Percentiles rank a stretch among this genome's conserved stretches.
Conservation (phyloP, 2,329 filamentous ascomycete species). For the Colletotrichum magnum region DNA sequence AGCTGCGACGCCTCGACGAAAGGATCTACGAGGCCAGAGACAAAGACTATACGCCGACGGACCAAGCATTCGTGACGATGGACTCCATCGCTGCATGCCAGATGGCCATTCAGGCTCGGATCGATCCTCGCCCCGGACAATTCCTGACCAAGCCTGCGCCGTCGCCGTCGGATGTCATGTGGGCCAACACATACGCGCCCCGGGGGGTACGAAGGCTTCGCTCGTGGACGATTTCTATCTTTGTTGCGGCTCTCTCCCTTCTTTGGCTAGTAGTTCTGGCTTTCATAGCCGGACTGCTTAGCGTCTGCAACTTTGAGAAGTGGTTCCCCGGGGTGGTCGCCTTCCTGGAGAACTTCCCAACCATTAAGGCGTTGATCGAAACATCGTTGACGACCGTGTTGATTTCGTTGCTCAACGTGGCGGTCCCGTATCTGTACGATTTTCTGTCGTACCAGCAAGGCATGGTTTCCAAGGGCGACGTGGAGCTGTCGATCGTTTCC, state of each 20-base stretch:
- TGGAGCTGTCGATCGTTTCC: constrained; percentile 94
- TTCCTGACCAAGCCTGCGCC: constrained; percentile 89
- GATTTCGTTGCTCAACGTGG: constrained; percentile 88
- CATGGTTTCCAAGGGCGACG: constrained; percentile 93
- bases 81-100: constrained; percentile 93
- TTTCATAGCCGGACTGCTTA: constrained; percentile 83
- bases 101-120: constrained; percentile 95
- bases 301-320: constrained; percentile 83
- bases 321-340: constrained; percentile 79
- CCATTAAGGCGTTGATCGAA: constrained; percentile 83
- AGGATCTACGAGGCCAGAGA: constrained; percentile 78
- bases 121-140: constrained; percentile 90
- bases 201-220: constrained; percentile 80
- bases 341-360: constrained; percentile 75
- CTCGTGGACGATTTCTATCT: constrained; percentile 85
- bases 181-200: constrained; percentile 91
- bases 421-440: constrained; percentile 94
- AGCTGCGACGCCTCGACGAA: constrained; percentile 83
- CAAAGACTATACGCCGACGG: constrained; percentile 82
- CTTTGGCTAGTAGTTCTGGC: constrained; percentile 90
- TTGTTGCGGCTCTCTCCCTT: constrained; percentile 86
- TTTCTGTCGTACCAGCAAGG: constrained; percentile 93
- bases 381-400: constrained; percentile 89
- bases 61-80: constrained; percentile 97
- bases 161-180: constrained; percentile 92